Evolutionary conservation across 805 yeast genomes (phyloP).

Genomic region (Peterozyma xylosa): DNA sequence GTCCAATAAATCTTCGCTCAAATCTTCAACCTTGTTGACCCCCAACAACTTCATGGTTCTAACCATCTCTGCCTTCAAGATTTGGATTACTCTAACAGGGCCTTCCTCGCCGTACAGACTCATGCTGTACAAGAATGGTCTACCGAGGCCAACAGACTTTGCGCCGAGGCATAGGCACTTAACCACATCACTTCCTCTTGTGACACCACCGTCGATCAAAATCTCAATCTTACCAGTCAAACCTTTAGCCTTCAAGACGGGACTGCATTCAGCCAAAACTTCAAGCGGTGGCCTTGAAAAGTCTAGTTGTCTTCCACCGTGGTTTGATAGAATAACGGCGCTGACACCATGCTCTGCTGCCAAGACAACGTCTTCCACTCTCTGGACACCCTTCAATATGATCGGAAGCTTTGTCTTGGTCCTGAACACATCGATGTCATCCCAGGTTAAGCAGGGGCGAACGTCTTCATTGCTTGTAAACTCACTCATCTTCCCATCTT

Average conservation of each 20-base stretch:
- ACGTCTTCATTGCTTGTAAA: slow-evolving; percentile 35
- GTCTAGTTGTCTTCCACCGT: slow-evolving; percentile 71
- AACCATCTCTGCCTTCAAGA: slow-evolving; percentile 52
- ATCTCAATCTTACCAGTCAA: slow-evolving; percentile 30
- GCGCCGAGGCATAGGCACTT: slow-evolving; percentile 39
- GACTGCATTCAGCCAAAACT: slow-evolving; percentile 47
- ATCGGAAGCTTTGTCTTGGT: slow-evolving; percentile 37
- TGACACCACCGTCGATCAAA: slow-evolving; percentile 37
- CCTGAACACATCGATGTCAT: slow-evolving; percentile 48
- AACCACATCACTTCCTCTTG: slow-evolving; percentile 34
- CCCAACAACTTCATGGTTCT: slow-evolving; percentile 65
- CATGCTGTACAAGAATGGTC: slow-evolving; percentile 73
- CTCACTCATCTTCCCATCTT: slow-evolving; percentile 20
- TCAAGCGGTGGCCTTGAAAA: slow-evolving; percentile 55
- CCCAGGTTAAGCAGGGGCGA: slow-evolving; percentile 50
- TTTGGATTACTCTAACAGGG: slow-evolving; percentile 54
- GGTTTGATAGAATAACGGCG: slow-evolving; percentile 65
- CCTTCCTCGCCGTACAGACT: slow-evolving; percentile 77
- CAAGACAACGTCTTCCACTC: slow-evolving; percentile 54
- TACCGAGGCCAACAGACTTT: slow-evolving; percentile 54
- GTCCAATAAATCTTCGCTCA: slow-evolving; percentile 33
- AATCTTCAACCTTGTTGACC: slow-evolving; percentile 38
- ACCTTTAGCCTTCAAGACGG: slow-evolving; percentile 29
- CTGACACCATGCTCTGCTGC: slow-evolving; percentile 54
- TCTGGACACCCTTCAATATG: slow-evolving; percentile 57